phyloP scores from a whole-genome alignment of 139 green algal species.

The Pycnococcus provasolii region DNA sequence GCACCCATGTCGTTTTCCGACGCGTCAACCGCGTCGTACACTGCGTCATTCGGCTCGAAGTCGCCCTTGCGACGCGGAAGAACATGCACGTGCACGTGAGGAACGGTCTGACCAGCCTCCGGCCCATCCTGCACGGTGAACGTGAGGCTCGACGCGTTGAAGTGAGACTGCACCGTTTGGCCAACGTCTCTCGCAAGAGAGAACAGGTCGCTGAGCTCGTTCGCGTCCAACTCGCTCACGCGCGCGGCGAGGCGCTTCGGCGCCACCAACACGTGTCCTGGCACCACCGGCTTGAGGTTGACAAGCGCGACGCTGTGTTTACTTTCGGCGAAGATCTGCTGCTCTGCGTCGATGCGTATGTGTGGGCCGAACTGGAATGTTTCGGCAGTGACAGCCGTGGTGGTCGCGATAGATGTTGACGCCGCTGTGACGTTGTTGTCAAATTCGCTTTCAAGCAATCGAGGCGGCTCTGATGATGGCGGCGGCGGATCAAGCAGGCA shows the following conservation, averaged over 20 bases:
- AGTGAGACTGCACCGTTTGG: slow-evolving; percentile 15
- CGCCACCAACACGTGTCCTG: slow-evolving; percentile 86
- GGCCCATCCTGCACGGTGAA: slow-evolving; percentile 33
- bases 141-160: slow-evolving; percentile 26
- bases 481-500: no score
- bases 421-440: no score
- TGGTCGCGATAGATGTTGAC: no score
- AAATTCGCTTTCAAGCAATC: no score
- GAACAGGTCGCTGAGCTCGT: slow-evolving; percentile 84
- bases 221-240: slow-evolving; percentile 59
- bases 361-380: no score
- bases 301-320: slow-evolving; percentile 73
- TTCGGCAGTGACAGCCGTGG: no score
- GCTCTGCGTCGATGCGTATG: no score
- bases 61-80: slow-evolving; percentile 71
- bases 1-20: not conserved
- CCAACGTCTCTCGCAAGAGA: not conserved
- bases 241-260: slow-evolving; percentile 54
- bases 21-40: slow-evolving; percentile 60
- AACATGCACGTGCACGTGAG: slow-evolving; percentile 92
- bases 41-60: slow-evolving; percentile 84
- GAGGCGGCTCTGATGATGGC: no score
- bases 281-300: slow-evolving; percentile 91
- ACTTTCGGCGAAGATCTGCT: slow-evolving; percentile 63
- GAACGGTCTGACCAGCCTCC: slow-evolving; percentile 78